Evolutionary conservation across 805 yeast species (phyloP), one percentile per base, ranked within the genome.

Genomic region (Brettanomyces naardenensis): DNA sequence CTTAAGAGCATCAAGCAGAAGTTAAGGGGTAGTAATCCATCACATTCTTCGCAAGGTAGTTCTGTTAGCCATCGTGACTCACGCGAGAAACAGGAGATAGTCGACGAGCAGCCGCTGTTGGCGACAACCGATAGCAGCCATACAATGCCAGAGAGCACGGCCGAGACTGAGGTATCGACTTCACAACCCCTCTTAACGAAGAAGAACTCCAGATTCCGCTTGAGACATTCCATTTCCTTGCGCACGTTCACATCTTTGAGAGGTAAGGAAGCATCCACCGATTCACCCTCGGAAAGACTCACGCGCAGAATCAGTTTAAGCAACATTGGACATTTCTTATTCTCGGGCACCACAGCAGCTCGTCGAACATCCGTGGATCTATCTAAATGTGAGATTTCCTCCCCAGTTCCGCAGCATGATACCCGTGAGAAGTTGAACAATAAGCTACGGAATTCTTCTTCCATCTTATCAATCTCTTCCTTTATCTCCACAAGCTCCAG

Each of bases 341-440:
- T 32, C 22, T 29, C 31, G 36, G 35, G 31, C 14, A 36, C 41
- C 52, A 51, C 9, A 33, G 56, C 38, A 41, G 59, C 18, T 38
- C 48, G 29, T 43, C 33, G 63, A 58, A 18, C 34, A 6, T 23
- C 26, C 14, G 22, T 36, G 21, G 35, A 21, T 28, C 30, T 18
- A 38, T 44, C 40, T 28, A 41, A 62, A 40, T 49, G 61, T 6
- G 64, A 62, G 58, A 78, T 78, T 13, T 77, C 84, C 4, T 55
- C 74, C 39, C 86, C 85, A 1, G 64, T 71, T 4, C 78, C 80
- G 5, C 74, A 71, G 40, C 71, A 69, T 28, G 67, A 66, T 10
- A 70, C 82, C 13, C 64, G 75, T 26, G 75, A 69, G 42, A 77
- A 75, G 43, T 59, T 78, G 37, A 66, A 68, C 44, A 64, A 66